These are phyloP conservation scores for Ustilago tritici DNA, from an alignment of 1,284 basidiomycete genomes.

Conservation along the genomic window DNA sequence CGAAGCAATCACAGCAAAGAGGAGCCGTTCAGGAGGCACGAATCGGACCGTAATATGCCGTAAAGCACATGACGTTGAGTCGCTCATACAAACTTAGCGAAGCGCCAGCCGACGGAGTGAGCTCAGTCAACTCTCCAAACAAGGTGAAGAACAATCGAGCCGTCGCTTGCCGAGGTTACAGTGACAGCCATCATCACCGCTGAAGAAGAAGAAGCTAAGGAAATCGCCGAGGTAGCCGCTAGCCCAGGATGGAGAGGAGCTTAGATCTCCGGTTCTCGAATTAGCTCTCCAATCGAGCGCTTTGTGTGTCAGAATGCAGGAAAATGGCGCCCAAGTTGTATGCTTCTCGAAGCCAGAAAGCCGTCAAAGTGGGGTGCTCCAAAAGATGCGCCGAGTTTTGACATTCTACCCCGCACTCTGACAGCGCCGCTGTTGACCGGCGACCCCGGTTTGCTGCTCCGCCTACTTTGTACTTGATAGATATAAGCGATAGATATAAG, in stretches of 20 bases:
- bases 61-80: not conserved
- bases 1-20: not conserved
- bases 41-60: slow-evolving; percentile 4
- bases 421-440: slow-evolving; percentile 4
- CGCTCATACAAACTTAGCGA: not conserved
- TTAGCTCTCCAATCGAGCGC: not conserved
- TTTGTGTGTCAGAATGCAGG: not conserved
- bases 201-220: not conserved
- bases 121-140: slow-evolving; percentile 1
- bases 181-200: not conserved
- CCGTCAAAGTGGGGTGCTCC: slow-evolving; percentile 2
- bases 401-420: slow-evolving; percentile 6
- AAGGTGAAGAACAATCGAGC: not conserved
- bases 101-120: not conserved
- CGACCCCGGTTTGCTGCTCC: not conserved
- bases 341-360: not conserved
- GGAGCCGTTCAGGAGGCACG: not conserved
- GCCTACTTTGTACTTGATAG: not conserved
- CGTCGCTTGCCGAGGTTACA: slow-evolving; percentile 1
- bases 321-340: not conserved
- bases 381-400: not conserved
- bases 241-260: not conserved
- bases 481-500: not conserved
- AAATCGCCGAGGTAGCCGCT: slow-evolving; percentile 3
- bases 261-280: not conserved